phyloP scores from a whole-genome alignment of 345 rosid species.

The Sisymbrium altissimum region DNA sequence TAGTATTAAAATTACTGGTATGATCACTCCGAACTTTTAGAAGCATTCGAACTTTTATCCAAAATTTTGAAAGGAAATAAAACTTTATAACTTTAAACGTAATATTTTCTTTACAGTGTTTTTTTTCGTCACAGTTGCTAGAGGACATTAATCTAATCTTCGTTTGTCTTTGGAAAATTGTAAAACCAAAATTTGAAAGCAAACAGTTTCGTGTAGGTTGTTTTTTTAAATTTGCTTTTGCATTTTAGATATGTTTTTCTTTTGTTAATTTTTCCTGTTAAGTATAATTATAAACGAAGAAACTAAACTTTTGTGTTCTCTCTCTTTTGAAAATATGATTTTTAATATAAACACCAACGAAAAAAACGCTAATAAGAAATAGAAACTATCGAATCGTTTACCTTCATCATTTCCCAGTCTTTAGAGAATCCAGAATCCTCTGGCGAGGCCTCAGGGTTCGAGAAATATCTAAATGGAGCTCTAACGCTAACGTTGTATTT shows the following conservation, averaged over 20 bases:
- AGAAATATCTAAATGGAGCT: slow-evolving; percentile 8
- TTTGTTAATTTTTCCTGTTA: not conserved
- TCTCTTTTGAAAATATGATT: not conserved
- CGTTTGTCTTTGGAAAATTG: no score
- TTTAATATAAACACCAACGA: not conserved
- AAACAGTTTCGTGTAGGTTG: not conserved
- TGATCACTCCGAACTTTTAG: no score
- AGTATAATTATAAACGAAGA: not conserved
- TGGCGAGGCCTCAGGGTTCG: not conserved
- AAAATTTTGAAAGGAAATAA: no score
- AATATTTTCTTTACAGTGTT: no score
- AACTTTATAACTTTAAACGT: no score
- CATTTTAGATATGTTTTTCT: no score
- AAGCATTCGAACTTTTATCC: no score
- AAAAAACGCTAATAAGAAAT: not conserved
- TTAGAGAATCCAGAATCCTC: not conserved
- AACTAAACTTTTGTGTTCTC: not conserved
- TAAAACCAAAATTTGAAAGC: no score
- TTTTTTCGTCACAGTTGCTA: no score
- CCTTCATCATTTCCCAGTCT: not conserved
- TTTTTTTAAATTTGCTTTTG: no score
- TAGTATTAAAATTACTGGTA: no score
- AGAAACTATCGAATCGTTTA: not conserved
- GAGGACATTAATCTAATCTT: no score
- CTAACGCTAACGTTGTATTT: not conserved